Percentiles rank a stretch among this genome's conserved stretches.
phyloP scores from a whole-genome alignment of 1,284 basidiomycete species.

The Ustilago loliicola region DNA sequence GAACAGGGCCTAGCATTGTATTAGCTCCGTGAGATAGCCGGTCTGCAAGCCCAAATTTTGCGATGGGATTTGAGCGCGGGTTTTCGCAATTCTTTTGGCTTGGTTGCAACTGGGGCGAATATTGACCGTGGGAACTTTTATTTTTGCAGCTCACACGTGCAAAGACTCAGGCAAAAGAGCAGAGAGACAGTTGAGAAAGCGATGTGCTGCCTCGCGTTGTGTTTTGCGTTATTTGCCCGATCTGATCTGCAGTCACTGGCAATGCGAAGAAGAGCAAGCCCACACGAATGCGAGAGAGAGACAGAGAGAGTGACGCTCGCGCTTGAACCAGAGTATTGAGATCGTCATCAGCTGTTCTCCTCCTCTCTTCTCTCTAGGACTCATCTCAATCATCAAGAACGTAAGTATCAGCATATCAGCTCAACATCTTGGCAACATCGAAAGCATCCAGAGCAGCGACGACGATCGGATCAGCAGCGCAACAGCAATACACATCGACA shows the following conservation, averaged over 20 bases:
- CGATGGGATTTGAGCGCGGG: background rate
- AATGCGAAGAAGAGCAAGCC: constrained; percentile 9
- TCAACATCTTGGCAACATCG: background rate
- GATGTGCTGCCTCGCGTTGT: background rate
- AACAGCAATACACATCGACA: background rate
- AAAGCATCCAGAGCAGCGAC: background rate
- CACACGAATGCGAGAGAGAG: background rate
- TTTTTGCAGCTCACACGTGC: constrained; percentile 15
- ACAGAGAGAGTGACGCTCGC: background rate
- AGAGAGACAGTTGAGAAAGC: background rate
- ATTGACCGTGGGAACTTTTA: constrained; percentile 19
- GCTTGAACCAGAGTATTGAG: constrained; percentile 6
- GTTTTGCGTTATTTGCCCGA: background rate
- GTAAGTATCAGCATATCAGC: constrained; percentile 24
- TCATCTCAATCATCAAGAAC: constrained; percentile 46
- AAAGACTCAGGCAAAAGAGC: background rate
- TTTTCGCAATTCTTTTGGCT: background rate
- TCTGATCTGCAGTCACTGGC: background rate
- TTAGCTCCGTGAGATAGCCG: constrained; percentile 4
- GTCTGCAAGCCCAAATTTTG: constrained; percentile 7
- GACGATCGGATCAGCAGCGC: background rate
- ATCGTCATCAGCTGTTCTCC: constrained; percentile 14
- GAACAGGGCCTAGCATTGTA: too few species aligned
- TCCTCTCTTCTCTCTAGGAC: constrained; percentile 24
- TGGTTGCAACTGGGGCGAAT: background rate